Base-by-base conservation (phyloP, 257 asterid species). In the Primulina huaijiensis region DNA sequence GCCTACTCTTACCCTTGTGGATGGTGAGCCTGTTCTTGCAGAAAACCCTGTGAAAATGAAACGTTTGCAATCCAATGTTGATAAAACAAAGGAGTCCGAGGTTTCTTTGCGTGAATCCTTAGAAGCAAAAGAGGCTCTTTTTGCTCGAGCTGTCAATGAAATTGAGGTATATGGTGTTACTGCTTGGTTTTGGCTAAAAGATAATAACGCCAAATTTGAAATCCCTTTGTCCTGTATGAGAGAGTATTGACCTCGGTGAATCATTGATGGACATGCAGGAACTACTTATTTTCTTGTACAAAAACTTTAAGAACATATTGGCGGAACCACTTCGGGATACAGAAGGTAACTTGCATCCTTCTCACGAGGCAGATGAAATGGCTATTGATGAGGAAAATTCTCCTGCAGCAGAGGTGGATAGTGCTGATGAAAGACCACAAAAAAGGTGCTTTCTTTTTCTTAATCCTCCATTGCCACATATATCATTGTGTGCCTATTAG, bases 121-220 rank as follows among this genome's bases (percentile, higher is more conserved):
- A 68, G 97, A 94, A 80, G 96, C 95, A 29, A 94, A 94, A 81
- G 97, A 88, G 74, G 97, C 97, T 73, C 96, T 94, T 67, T 81
- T 91, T 76, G 87, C 79, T 4, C 89, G 88, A 76, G 97, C 99
- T 7, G 62, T 65, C 69, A 86, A 80, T 72, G 99, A 94, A 82
- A 87, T 86, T 75, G 95, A 93, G 97, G 99, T 90, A 81, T 37
- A 63, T 53, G 4, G 43, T 23, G 19, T 14, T 35, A 43, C 59
- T 60, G 43, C 7, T 5, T 7, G 30, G 35, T 66, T 58, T 76
- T 46, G 52, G 37, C 74, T 10, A 68, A 30, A 21, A 14, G 46
- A 29, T 57, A 31, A 46, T 16, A 46, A 0, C 52, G 4, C 43
- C 57, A 33, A 38, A 21, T 55, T 68, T 64, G 38, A 29, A 60